Conservation (phyloP, 805 yeast species). For the Brettanomyces sp. region DNA sequence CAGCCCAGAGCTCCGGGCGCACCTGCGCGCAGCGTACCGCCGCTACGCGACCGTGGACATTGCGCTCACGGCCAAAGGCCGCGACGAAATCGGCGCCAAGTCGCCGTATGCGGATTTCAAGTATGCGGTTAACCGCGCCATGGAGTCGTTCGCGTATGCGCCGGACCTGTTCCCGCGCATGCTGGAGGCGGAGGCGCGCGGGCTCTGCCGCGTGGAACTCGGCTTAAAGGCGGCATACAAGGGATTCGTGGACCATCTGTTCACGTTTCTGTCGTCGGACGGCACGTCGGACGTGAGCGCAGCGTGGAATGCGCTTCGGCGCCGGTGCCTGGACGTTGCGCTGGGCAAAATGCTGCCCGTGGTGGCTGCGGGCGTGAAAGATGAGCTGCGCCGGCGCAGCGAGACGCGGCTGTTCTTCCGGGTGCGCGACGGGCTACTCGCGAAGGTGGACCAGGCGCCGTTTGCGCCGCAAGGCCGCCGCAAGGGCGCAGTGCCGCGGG, state of each 20-base stretch:
- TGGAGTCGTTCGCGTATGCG: conserved; percentile 58
- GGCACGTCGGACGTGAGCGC: conserved; percentile 67
- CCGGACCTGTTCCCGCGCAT: conserved; percentile 84
- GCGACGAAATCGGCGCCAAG: conserved; percentile 63
- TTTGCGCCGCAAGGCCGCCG: conserved; percentile 67
- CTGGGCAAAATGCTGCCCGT: conserved; percentile 57
- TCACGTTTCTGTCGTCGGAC: conserved; percentile 58
- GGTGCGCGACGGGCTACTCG: conserved; percentile 59
- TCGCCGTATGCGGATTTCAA: conserved; percentile 85
- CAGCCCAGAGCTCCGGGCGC: conserved; percentile 70
- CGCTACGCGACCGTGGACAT: conserved; percentile 62
- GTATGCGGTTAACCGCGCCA: conserved; percentile 75
- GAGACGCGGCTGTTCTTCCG: conserved; percentile 59
- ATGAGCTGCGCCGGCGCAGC: conserved; percentile 68
- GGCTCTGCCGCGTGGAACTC: conserved; percentile 59
- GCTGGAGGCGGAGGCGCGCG: conserved; percentile 82
- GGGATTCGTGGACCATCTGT: conserved; percentile 38
- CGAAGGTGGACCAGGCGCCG: conserved; percentile 87
- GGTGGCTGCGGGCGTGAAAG: conserved; percentile 70
- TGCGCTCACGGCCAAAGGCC: conserved; percentile 76
- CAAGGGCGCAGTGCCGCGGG: conserved; percentile 77
- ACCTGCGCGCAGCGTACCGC: conserved; percentile 54
- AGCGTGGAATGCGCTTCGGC: conserved; percentile 76
- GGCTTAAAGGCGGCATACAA: conserved; percentile 37
- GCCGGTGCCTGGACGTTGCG: conserved; percentile 55